phyloP scores from a whole-genome alignment of 768 basidiomycete genomes.

The Podaxis sp. region DNA sequence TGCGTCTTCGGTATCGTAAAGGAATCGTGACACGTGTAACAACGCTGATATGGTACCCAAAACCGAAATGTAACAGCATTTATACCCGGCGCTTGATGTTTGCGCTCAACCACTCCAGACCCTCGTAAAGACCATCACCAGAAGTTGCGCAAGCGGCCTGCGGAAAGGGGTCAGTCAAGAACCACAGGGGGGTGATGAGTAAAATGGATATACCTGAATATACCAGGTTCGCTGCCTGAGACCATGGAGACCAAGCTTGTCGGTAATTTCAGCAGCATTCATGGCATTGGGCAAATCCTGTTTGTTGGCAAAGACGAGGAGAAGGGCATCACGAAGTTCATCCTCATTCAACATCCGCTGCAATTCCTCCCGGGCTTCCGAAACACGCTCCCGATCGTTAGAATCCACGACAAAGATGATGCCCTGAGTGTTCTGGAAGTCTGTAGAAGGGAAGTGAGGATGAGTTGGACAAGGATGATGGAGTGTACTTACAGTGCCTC shows the following conservation, averaged over 20 bases:
- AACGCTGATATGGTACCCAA: constrained; percentile 52
- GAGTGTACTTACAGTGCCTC: constrained; percentile 89
- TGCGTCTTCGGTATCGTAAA: constrained; percentile 59
- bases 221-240: constrained; percentile 98
- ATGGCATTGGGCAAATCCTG: constrained; percentile 99
- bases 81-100: constrained; percentile 87
- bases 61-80: constrained; percentile 34
- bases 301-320: constrained; percentile 99
- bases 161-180: constrained; percentile 12
- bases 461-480: constrained; percentile 18
- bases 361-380: constrained; percentile 97
- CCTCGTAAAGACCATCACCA: constrained; percentile 98
- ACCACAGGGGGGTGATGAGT: constrained; percentile 13
- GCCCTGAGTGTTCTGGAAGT: constrained; percentile 99
- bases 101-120: constrained; percentile 93
- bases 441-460: constrained; percentile 42
- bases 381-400: constrained; percentile 99
- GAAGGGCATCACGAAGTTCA: constrained; percentile 96
- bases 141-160: constrained; percentile 98
- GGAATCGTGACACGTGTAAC: constrained; percentile 55
- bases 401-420: constrained; percentile 99
- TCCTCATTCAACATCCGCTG: constrained; percentile 99
- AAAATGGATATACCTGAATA: constrained; percentile 69
- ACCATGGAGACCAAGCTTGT: constrained; percentile 98
- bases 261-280: constrained; percentile 99